Evolutionary conservation across 2,329 filamentous ascomycete genomes (phyloP), one percentile per base, ranked within the genome.

Genomic region (Xylariales sp.): DNA sequence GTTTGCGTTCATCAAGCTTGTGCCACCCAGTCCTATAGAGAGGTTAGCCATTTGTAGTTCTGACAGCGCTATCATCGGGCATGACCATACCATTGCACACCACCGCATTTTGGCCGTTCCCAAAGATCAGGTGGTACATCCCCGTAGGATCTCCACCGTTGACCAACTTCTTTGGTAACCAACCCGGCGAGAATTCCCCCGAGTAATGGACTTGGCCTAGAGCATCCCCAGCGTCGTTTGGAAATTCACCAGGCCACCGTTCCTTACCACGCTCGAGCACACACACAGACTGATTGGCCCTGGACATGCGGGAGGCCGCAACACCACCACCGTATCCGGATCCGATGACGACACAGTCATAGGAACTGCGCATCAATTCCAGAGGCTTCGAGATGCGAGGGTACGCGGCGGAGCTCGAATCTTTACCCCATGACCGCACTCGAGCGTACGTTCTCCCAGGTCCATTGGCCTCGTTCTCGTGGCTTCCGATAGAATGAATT

Each of bases 271-370:
- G 65, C 55, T 86, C 82, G 1, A 86, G 66, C 14, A 86, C 59
- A 45, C 80, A 84, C 1, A 86, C 81, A 2, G 66, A 71, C 54
- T 81, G 69, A 3, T 69, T 73, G 2, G 73, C 73, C 40, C 82
- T 70, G 3, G 80, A 74, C 71, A 84, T 78, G 9, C 80, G 70
- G 16, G 78, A 77, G 0, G 81, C 82, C 3, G 82, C 81, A 15
- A 86, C 75, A 18, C 73, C 76, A 28, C 79, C 81, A 18, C 82
- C 82, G 56, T 86, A 86, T 1, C 82, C 82, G 8, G 80, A 84
- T 1, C 82, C 82, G 43, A 86, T 76, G 21, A 86, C 78, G 9
- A 86, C 71, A 28, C 75, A 75, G 59, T 86, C 82, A 50, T 86
- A 86, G 5, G 63, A 62, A 42, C 65, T 62, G 19, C 72, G 68